Evolutionary conservation across 1,284 basidiomycete genomes (phyloP).

Genomic region (Cryptococcus sp.): DNA sequence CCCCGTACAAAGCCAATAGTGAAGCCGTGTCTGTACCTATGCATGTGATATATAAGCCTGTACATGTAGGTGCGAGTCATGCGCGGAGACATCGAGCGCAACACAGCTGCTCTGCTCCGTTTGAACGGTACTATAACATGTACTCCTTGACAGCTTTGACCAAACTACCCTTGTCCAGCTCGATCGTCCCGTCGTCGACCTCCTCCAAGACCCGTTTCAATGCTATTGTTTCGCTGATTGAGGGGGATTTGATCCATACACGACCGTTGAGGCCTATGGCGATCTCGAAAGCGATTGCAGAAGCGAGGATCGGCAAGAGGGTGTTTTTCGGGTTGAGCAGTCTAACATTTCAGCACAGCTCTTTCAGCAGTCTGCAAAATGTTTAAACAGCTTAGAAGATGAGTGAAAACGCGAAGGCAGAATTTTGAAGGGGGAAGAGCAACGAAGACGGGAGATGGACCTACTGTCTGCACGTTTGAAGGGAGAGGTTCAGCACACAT

Average conservation of each 20-base stretch:
- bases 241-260: constrained; percentile 49
- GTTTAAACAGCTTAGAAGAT: too few species aligned
- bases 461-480: constrained; percentile 43
- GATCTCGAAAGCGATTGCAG: constrained; percentile 47
- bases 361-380: too few species aligned
- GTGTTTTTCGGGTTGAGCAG: constrained; percentile 45
- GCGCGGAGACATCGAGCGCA: too few species aligned
- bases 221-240: constrained; percentile 43
- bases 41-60: too few species aligned
- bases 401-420: too few species aligned
- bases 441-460: too few species aligned
- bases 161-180: constrained; percentile 24
- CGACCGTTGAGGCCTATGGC: constrained; percentile 51
- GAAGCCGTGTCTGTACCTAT: too few species aligned
- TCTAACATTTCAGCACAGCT: constrained; percentile 18
- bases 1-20: too few species aligned
- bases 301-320: constrained; percentile 36
- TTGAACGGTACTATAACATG: constrained; percentile 9
- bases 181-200: constrained; percentile 33
- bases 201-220: constrained; percentile 40
- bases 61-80: too few species aligned
- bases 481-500: constrained; percentile 38
- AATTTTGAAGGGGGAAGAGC: too few species aligned
- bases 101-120: too few species aligned
- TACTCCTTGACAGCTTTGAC: constrained; percentile 25